These are phyloP conservation scores for Emydomyces testavorans DNA, from an alignment of 2,329 filamentous ascomycete genomes.

Conservation along the genomic window DNA sequence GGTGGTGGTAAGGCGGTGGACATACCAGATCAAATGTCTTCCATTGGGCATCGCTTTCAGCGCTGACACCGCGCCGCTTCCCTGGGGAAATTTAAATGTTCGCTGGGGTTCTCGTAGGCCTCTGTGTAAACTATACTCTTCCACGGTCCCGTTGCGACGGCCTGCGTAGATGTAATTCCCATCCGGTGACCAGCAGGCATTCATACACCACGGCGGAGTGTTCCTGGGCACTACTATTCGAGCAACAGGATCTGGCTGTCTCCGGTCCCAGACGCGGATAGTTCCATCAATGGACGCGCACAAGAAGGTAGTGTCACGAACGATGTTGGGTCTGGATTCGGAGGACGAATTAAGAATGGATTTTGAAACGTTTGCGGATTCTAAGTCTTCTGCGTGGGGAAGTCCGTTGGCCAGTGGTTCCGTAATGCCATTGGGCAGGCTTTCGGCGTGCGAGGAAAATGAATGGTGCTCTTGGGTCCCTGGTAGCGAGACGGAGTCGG, in stretches of 20 bases:
- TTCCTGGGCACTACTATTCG: slow-evolving; percentile 63
- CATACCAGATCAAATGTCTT: slow-evolving; percentile 73
- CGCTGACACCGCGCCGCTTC: slow-evolving; percentile 80
- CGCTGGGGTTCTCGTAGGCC: slow-evolving; percentile 63
- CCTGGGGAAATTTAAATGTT: slow-evolving; percentile 74
- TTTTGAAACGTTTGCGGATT: slow-evolving; percentile 18
- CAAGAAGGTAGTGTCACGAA: slow-evolving; percentile 62
- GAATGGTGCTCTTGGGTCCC: slow-evolving; percentile 6
- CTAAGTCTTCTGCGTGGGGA: slow-evolving; percentile 34
- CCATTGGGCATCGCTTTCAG: slow-evolving; percentile 87
- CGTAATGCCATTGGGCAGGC: slow-evolving; percentile 18
- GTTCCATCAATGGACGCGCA: slow-evolving; percentile 51
- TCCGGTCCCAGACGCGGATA: slow-evolving; percentile 42
- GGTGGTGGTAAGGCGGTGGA: slow-evolving; percentile 12
- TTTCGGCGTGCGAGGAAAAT: slow-evolving; percentile 10
- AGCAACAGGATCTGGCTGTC: slow-evolving; percentile 64
- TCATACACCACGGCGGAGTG: slow-evolving; percentile 94
- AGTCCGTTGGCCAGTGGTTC: slow-evolving; percentile 32
- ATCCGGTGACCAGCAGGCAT: slow-evolving; percentile 88
- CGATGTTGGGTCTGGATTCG: slow-evolving; percentile 40
- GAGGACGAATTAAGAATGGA: slow-evolving; percentile 18
- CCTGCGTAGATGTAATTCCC: slow-evolving; percentile 93
- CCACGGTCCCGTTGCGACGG: slow-evolving; percentile 79
- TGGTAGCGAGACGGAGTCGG: background rate
- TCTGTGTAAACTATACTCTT: slow-evolving; percentile 84